Evolutionary conservation across 352 stramenopile species (phyloP), one percentile per base, ranked within the genome.

Genomic region (Phytopythium boreale): DNA sequence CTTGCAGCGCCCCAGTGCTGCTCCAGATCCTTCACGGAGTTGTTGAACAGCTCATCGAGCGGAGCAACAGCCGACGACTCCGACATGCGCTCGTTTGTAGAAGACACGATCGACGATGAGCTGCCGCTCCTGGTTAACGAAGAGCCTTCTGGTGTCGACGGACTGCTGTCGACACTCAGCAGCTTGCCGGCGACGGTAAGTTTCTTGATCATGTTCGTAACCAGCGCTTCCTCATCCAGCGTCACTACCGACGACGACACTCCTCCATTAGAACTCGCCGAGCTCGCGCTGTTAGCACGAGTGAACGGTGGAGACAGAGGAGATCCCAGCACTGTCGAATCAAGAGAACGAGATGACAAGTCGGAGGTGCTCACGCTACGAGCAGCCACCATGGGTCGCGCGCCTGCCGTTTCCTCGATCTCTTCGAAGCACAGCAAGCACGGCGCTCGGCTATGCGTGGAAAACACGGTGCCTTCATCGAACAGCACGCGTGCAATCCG

Each of bases 401-500:
- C 43, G 2, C 76, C 76, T 12, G 72, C 75, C 49, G 74, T 80
- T n/a, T 92, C 83, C 64, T 90, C 72, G 39, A 93, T 84, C 36
- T 91, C 84, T 59, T 93, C 84, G 52, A 93, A 93, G 61, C 80
- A 92, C 17, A 93, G 59, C 62, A 93, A 61, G 46, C 82, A 90
- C 5, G 84, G 84, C 0, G 84, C 82, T 27, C 84, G 76, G 34
- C 81, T 90, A 61, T 92, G 82, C 1, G 84, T 93, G n/a, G 82
- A 92, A 55, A 93, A 93, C 1, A 93, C 84, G 4, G 81, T 92
- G 9, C 84, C 82, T 84, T 93, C 84, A 17, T 90, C 71, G 24
- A 70, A 65, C 0, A 92, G 71, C 11, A 93, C 83, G 19, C 84
- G 79, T 0, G 78, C 80, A 29, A 93, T 88, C 9, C 82, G 75